These are phyloP conservation scores for Paxillus involutus DNA, from an alignment of 768 basidiomycete species.

Conservation along the genomic window DNA sequence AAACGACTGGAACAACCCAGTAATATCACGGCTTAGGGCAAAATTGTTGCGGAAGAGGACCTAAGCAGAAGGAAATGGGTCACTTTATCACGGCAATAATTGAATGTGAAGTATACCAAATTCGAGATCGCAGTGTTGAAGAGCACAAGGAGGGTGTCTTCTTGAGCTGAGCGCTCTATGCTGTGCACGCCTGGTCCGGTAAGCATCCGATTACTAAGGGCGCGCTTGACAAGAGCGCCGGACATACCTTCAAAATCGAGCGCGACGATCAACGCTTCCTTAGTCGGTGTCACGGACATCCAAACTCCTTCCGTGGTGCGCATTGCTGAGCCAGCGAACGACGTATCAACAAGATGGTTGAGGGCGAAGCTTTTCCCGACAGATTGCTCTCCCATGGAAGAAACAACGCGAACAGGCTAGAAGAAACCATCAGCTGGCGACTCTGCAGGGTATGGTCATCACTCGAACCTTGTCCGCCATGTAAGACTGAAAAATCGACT, in stretches of 20 bases:
- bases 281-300: conserved; percentile 65
- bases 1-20: conserved; percentile 61
- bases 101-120: conserved; percentile 37
- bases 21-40: conserved; percentile 59
- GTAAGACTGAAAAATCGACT: conserved; percentile 62
- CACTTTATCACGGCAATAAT: not conserved
- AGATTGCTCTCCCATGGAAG: conserved; percentile 69
- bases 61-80: conserved; percentile 25
- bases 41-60: conserved; percentile 69
- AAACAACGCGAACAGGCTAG: conserved; percentile 62
- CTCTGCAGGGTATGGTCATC: not conserved
- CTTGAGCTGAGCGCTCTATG: conserved; percentile 61
- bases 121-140: conserved; percentile 70
- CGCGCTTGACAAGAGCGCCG: too few species aligned
- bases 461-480: conserved; percentile 50
- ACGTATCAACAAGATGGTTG: conserved; percentile 63
- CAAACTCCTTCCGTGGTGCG: conserved; percentile 64
- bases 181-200: conserved; percentile 55
- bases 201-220: conserved; percentile 1
- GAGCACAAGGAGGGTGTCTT: conserved; percentile 61
- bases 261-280: conserved; percentile 54
- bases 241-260: conserved; percentile 61
- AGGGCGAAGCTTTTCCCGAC: conserved; percentile 60
- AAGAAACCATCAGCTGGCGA: not conserved
- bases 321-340: conserved; percentile 67